A percentile compares a stretch with the other conserved stretches of the same genome.
Conservation (phyloP, 805 yeast species). For the Komagataella pastoris region DNA sequence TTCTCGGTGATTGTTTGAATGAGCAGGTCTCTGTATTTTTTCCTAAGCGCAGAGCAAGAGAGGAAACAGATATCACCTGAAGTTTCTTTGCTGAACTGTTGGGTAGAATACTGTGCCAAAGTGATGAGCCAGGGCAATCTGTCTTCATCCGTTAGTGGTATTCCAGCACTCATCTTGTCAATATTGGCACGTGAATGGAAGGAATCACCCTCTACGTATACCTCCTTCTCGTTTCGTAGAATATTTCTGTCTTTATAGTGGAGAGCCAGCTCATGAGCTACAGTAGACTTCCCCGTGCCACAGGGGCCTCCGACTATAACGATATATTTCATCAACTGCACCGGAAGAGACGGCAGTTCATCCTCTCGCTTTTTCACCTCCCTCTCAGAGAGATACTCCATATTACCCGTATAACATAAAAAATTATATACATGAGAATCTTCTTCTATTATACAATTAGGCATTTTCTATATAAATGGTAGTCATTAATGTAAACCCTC, state of each 20-base stretch:
- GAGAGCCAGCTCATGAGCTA: conserved; percentile 37
- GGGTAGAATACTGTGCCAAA: conserved; percentile 26
- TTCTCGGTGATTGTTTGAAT: conserved; percentile 25
- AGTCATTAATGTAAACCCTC: conserved; percentile 2
- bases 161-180: conserved; percentile 70
- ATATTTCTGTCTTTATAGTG: neutral
- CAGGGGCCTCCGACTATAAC: conserved; percentile 86
- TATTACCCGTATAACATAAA: neutral
- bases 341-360: conserved; percentile 5
- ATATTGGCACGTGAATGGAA: conserved; percentile 62
- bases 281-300: conserved; percentile 88
- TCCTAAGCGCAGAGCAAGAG: conserved; percentile 79
- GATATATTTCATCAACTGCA: conserved; percentile 14
- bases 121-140: conserved; percentile 78
- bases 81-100: conserved; percentile 20
- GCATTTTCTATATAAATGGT: neutral
- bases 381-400: neutral
- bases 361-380: neutral
- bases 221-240: neutral
- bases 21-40: conserved; percentile 45
- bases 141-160: conserved; percentile 80
- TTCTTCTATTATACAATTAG: neutral
- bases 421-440: neutral
- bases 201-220: conserved; percentile 77
- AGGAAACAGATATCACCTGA: conserved; percentile 30